Base-by-base conservation (phyloP, 768 basidiomycete species). In the Leccinum pellstonianum region DNA sequence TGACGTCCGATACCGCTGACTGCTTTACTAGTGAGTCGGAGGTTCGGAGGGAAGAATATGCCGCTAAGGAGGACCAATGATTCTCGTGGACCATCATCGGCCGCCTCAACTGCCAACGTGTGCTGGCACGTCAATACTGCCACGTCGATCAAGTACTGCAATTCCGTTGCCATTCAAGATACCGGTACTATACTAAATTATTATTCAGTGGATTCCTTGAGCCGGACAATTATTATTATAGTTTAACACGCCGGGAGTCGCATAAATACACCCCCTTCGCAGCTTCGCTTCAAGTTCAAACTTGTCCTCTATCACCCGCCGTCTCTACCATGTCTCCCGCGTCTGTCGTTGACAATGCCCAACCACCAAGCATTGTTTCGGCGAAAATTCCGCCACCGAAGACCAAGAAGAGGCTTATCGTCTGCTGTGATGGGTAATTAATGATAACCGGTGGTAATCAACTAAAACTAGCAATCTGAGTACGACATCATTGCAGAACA, bases 391-490 rank as follows among this genome's bases (percentile, higher is more conserved):
- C 37, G 6, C 55, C 38, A 62, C 10, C 63, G 11, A 46, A 46
- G 43, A 46, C 10, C 64, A 79, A 75, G 60, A 89, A 89, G 66
- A 78, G 89, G 55, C 82, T 91, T 52, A 77, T 89, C 29, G 78
- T 91, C 38, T 90, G 87, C 64, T 91, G 89, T 62, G 89, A 91
- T 66, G 89, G 89, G 89, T 86, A 60, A 65, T 82, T 70, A 47
- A 17, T 15, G 33, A 12, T 17, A 23, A 37, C 56, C 15, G 35
- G 19, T 38, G 14, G 29, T 21, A 14, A 19, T 38, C n/a, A 23
- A 31, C 47, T 50, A 55, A 17, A 41, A 25, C 17, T 14, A 37
- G 54, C 54, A 47, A 21, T 59, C 17, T 63, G n/a, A 54, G 33
- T 17, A 33, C 7, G 7, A 57, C 47, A 48, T 35, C 33, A 38